Evolutionary conservation across 2,329 filamentous ascomycete species (phyloP).

Genomic region (Myriangium duriaei): DNA sequence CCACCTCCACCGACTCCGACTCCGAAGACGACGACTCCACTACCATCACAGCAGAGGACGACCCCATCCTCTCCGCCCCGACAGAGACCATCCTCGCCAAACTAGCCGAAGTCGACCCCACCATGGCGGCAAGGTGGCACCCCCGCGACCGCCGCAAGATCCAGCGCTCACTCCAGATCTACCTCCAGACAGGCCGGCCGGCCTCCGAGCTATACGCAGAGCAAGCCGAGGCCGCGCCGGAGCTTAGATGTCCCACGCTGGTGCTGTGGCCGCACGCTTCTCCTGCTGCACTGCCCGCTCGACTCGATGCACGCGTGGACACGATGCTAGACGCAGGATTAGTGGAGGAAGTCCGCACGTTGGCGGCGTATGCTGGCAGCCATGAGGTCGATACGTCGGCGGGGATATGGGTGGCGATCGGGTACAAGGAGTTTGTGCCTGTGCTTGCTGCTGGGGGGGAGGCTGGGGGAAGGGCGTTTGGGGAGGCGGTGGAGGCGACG

Average conservation of each 20-base stretch:
- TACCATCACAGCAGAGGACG: constrained; percentile 23
- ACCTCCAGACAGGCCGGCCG: constrained; percentile 62
- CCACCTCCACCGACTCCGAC: constrained; percentile 30
- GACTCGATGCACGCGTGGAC: constrained; percentile 67
- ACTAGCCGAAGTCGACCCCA: constrained; percentile 69
- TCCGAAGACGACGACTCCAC: constrained; percentile 12
- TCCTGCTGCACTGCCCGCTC: constrained; percentile 50
- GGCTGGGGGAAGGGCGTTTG: constrained; percentile 44
- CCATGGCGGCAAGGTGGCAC: constrained; percentile 87
- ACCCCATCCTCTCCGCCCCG: constrained; percentile 59
- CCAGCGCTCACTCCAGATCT: constrained; percentile 78
- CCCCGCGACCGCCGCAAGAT: constrained; percentile 89
- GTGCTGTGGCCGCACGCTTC: constrained; percentile 82
- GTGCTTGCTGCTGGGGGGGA: constrained; percentile 48
- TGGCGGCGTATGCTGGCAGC: constrained; percentile 37
- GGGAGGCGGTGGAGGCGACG: constrained; percentile 56
- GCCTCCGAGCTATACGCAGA: constrained; percentile 82
- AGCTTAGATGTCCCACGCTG: constrained; percentile 41
- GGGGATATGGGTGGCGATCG: constrained; percentile 94
- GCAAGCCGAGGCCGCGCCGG: constrained; percentile 35
- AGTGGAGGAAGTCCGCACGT: constrained; percentile 46
- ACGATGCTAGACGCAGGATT: constrained; percentile 64
- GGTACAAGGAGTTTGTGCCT: constrained; percentile 77
- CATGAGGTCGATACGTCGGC: constrained; percentile 55
- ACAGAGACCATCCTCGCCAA: constrained; percentile 61